Base-by-base conservation (phyloP, 257 asterid genomes). In the Salvia splendens region DNA sequence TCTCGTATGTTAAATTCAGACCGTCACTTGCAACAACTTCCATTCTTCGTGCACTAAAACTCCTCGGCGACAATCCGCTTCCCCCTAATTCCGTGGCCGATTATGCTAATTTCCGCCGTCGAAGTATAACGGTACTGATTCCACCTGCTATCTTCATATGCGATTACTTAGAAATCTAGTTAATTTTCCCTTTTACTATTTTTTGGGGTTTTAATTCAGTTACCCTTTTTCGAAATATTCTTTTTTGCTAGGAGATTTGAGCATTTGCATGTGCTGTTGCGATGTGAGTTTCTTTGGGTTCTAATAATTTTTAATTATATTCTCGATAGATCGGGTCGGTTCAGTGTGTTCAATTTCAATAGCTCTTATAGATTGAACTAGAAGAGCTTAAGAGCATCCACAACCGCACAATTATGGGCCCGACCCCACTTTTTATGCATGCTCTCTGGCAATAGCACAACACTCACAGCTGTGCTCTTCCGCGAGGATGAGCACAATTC, bases 261-360 rank as follows among this genome's bases (percentile, higher is more conserved):
- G 51, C 57, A 47, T 16, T 7, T 8, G 10, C 38, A 63, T 61
- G 64, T 63, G 64, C 59, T 64, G 33, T 47, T 10, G 8, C 35
- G 59, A 15, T 69, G 65, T 52, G 28, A 67, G 10, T 42, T 71
- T 62, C 3, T 2, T 46, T 30, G 59, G 15, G n/a, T 45, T 24
- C 20, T 9, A 41, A 17, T 11, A 41, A 1, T 9, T 33, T 41
- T 11, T 6, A 17, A 41, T 41, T 16, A 7, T 8, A 4, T 10
- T 52, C 24, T 11, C n/a, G 49, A 15, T 54, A 68, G 81, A 77
- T 72, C 81, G 81, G 77, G 50, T 5, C 12, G 49, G 50, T 71
- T 43, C 50, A 9, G 52, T 6, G 41, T 28, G 30, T 41, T 32
- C 14, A 14, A 36, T 61, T 61, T 11, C 42, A 57, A 12, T 43